Evolutionary conservation across 192 early-diverging fungal species (phyloP).

Genomic region (Spizellomyces sp.): DNA sequence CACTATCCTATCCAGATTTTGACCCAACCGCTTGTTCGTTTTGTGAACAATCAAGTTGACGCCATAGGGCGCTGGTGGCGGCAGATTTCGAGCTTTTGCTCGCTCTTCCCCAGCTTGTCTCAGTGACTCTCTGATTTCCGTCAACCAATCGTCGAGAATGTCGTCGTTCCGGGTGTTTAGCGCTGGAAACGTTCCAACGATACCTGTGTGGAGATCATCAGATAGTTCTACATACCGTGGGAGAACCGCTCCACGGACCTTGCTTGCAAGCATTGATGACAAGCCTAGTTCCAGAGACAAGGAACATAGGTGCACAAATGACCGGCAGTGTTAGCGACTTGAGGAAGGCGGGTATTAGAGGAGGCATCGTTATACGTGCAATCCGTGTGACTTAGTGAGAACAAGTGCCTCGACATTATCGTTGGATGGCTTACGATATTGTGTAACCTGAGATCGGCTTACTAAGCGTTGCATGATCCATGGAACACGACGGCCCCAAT

Average conservation of each 20-base stretch:
- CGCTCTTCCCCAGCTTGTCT: not conserved
- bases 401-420: too few relatives aligned
- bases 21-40: constrained; percentile 30
- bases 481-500: too few relatives aligned
- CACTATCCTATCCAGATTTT: constrained; percentile 27
- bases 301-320: constrained; percentile 38
- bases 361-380: not conserved
- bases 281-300: constrained; percentile 30
- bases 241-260: not conserved
- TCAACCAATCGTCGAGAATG: constrained; percentile 28
- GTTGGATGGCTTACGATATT: too few relatives aligned
- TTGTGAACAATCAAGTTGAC: constrained; percentile 44
- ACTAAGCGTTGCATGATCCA: too few relatives aligned
- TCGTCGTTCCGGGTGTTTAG: constrained; percentile 33
- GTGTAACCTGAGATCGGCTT: too few relatives aligned
- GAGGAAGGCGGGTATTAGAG: not conserved
- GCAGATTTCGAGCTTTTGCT: not conserved
- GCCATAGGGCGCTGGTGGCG: constrained; percentile 20
- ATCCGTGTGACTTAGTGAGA: too few relatives aligned
- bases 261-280: constrained; percentile 28
- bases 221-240: too few relatives aligned
- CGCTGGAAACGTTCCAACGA: constrained; percentile 37
- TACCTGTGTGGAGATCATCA: constrained; percentile 2
- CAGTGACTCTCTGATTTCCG: constrained; percentile 10
- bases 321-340: constrained; percentile 19